These are phyloP conservation scores for Picochlorum sp. DNA, from an alignment of 139 green algal species.

Conservation along the genomic window DNA sequence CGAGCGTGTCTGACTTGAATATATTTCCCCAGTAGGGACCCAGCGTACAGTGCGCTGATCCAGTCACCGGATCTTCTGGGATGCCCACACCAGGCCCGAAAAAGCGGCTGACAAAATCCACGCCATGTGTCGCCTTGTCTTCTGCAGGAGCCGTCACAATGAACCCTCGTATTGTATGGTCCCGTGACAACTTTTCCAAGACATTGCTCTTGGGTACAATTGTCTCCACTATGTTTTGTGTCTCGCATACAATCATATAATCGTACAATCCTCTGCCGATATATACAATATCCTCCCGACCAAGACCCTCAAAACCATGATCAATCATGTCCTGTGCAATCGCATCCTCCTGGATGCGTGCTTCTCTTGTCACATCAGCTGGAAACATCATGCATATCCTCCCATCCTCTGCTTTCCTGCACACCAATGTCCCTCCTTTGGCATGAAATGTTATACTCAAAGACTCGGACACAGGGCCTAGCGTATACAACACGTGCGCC, in stretches of 20 bases:
- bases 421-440: slow-evolving; percentile 24
- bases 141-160: no score
- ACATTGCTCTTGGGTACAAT: slow-evolving; percentile 27
- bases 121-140: neutral
- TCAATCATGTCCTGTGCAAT: slow-evolving; percentile 3
- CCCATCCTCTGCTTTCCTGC: neutral
- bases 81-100: slow-evolving; percentile 79
- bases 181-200: slow-evolving; percentile 2
- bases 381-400: slow-evolving; percentile 8
- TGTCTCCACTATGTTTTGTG: slow-evolving; percentile 22
- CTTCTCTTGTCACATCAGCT: slow-evolving; percentile 21
- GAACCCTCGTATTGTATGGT: no score
- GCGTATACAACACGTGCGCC: slow-evolving; percentile 15
- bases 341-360: neutral
- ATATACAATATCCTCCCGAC: no score
- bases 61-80: slow-evolving; percentile 80
- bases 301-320: neutral
- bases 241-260: neutral
- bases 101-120: slow-evolving; percentile 61
- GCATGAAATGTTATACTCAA: slow-evolving; percentile 12
- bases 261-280: no score
- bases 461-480: slow-evolving; percentile 3
- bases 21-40: slow-evolving; percentile 42
- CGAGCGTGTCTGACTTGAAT: slow-evolving; percentile 30
- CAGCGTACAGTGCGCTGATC: slow-evolving; percentile 56